Evolutionary conservation across 1,139 yeast genomes (phyloP).

Genomic region (Hansenula sp.): DNA sequence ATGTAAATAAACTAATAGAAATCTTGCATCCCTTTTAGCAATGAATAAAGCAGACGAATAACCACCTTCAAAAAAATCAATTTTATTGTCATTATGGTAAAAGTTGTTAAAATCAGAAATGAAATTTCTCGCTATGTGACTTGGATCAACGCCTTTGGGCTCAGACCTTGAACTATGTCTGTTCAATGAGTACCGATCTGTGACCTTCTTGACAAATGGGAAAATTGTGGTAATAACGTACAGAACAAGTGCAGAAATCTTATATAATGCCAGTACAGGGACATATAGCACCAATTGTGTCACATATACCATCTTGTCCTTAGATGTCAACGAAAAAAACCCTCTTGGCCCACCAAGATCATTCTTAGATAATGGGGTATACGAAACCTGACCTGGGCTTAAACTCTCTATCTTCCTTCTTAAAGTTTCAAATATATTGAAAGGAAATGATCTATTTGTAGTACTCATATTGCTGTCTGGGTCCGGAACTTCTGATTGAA

Average conservation of each 20-base stretch:
- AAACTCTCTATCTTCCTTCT: background rate
- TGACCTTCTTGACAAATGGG: slow-evolving; percentile 16
- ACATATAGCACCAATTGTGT: slow-evolving; percentile 16
- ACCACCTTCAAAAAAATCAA: slow-evolving; percentile 61
- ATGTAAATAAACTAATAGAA: slow-evolving; percentile 70
- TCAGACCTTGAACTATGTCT: slow-evolving; percentile 25
- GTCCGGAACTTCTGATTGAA: background rate
- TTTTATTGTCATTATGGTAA: slow-evolving; percentile 19
- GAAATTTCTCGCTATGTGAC: slow-evolving; percentile 35
- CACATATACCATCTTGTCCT: slow-evolving; percentile 14
- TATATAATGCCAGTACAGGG: slow-evolving; percentile 18
- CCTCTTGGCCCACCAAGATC: slow-evolving; percentile 6
- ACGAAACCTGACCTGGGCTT: slow-evolving; percentile 6
- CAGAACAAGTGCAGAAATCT: slow-evolving; percentile 9
- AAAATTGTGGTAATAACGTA: slow-evolving; percentile 14
- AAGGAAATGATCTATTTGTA: background rate
- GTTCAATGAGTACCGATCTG: slow-evolving; percentile 18
- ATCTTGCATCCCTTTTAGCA: slow-evolving; percentile 65
- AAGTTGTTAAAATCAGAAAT: slow-evolving; percentile 34
- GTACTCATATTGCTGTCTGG: slow-evolving; percentile 1
- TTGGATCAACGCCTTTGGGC: slow-evolving; percentile 33
- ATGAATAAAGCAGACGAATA: slow-evolving; percentile 70
- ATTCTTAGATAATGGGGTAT: slow-evolving; percentile 11
- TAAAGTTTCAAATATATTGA: background rate
- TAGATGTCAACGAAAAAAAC: slow-evolving; percentile 11